These are phyloP conservation scores for Cyphellophora attinorum DNA, from an alignment of 2,329 filamentous ascomycete genomes.

Conservation along the genomic window DNA sequence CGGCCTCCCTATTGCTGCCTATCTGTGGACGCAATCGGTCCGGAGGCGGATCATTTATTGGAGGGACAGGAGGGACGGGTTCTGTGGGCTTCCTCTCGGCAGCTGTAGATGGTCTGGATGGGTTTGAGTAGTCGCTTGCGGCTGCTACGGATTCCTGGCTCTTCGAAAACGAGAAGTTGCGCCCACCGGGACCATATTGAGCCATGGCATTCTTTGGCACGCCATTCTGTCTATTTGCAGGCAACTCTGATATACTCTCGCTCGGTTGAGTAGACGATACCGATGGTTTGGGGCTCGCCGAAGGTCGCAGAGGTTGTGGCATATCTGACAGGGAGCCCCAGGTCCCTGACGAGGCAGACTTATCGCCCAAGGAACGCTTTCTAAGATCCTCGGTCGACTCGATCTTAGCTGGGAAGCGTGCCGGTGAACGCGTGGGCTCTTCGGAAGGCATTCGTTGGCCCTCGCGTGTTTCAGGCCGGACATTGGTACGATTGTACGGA, in stretches of 20 bases:
- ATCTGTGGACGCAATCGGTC: slow-evolving; percentile 9
- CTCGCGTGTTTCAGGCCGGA: slow-evolving; percentile 9
- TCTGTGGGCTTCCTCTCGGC: background rate
- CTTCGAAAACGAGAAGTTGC: background rate
- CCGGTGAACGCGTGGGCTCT: slow-evolving; percentile 6
- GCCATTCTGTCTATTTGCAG: slow-evolving; percentile 9
- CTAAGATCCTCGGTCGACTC: slow-evolving; percentile 1
- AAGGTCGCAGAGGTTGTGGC: slow-evolving; percentile 8
- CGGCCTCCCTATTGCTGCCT: slow-evolving; percentile 7
- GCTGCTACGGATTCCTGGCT: background rate
- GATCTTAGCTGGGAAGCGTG: slow-evolving; percentile 2
- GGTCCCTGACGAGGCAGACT: background rate
- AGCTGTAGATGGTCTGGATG: background rate
- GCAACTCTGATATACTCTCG: slow-evolving; percentile 7
- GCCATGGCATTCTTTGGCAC: background rate
- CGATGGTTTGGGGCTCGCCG: slow-evolving; percentile 11
- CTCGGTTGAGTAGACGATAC: slow-evolving; percentile 9
- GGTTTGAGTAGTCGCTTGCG: background rate
- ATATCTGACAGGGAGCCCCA: background rate
- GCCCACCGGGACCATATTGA: background rate
- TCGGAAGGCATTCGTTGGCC: slow-evolving; percentile 7
- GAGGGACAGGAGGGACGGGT: background rate
- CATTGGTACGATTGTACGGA: slow-evolving; percentile 7
- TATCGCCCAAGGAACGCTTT: background rate
- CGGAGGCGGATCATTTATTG: slow-evolving; percentile 3